Percentiles rank a stretch among this genome's conserved stretches.
These are phyloP conservation scores for Emmonsiellopsis sp. DNA, from an alignment of 2,329 filamentous ascomycete genomes.

Conservation along the genomic window DNA sequence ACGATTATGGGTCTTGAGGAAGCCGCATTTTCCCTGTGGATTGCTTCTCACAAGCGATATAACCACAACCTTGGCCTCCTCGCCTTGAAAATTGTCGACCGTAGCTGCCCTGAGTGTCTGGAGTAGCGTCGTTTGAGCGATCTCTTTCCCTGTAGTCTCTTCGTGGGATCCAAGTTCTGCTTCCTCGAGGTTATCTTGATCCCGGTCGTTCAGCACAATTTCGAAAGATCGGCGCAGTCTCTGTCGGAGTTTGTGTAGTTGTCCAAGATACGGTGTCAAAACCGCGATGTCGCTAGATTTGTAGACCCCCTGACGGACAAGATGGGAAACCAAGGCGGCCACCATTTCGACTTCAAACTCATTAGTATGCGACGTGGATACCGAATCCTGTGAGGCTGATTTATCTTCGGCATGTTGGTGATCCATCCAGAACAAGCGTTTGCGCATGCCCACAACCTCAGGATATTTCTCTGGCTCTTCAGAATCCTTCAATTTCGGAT, in stretches of 20 bases:
- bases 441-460: constrained; percentile 14
- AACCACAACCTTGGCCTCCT: constrained; percentile 25
- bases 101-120: not conserved
- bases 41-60: constrained; percentile 24
- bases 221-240: constrained; percentile 1
- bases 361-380: constrained; percentile 18
- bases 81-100: constrained; percentile 25
- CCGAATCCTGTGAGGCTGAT: not conserved
- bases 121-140: not conserved
- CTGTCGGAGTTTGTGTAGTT: constrained; percentile 15
- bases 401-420: constrained; percentile 16
- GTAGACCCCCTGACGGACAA: constrained; percentile 18
- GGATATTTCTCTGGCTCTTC: constrained; percentile 6
- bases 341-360: constrained; percentile 20
- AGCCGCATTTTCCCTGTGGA: constrained; percentile 15
- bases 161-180: constrained; percentile 11
- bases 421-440: constrained; percentile 21
- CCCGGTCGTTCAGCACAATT: constrained; percentile 20
- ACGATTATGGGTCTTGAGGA: constrained; percentile 22
- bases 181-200: constrained; percentile 13
- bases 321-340: constrained; percentile 15
- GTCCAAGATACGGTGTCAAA: constrained; percentile 22
- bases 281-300: constrained; percentile 20
- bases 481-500: constrained; percentile 18
- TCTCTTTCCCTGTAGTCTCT: not conserved